Evolutionary conservation across 306 rosid genomes (phyloP).

Genomic region (Gastrolobium bilobum): DNA sequence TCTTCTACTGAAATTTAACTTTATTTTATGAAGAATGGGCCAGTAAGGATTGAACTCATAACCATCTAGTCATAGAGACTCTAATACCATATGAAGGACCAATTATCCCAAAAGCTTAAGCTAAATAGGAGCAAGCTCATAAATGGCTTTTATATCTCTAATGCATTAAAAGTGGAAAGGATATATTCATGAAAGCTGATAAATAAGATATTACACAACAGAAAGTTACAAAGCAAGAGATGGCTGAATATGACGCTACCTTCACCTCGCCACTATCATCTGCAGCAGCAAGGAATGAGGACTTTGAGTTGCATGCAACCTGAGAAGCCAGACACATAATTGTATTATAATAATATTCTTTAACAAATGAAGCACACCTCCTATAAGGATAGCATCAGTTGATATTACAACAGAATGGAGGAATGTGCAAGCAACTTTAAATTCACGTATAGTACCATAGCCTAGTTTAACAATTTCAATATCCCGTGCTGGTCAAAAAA

Average conservation of each 20-base stretch:
- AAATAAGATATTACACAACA: conserved; percentile 19
- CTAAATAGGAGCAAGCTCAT: conserved; percentile 12
- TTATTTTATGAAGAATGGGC: not conserved
- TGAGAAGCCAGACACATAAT: conserved; percentile 51
- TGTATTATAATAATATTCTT: conserved; percentile 23
- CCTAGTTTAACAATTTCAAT: conserved; percentile 36
- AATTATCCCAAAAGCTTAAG: conserved; percentile 14
- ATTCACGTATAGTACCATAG: conserved; percentile 31
- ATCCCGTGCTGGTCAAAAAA: conserved; percentile 23
- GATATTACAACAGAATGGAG: conserved; percentile 32
- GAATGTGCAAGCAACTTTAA: conserved; percentile 4
- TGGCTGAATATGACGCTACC: conserved; percentile 60
- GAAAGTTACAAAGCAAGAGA: conserved; percentile 11
- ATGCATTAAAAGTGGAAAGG: conserved; percentile 32
- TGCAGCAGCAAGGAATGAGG: conserved; percentile 94
- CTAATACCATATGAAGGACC: conserved; percentile 18
- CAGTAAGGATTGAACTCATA: conserved; percentile 7
- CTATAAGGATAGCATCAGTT: conserved; percentile 15
- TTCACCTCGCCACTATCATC: conserved; percentile 94
- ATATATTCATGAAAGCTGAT: conserved; percentile 30
- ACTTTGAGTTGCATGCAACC: conserved; percentile 79
- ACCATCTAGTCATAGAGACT: conserved; percentile 5
- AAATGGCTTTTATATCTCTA: conserved; percentile 13
- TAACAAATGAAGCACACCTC: conserved; percentile 24
- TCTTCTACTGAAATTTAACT: not conserved